Evolutionary conservation across 176 grass and related monocot genomes (phyloP).

Genomic region (Raddia guianensis): DNA sequence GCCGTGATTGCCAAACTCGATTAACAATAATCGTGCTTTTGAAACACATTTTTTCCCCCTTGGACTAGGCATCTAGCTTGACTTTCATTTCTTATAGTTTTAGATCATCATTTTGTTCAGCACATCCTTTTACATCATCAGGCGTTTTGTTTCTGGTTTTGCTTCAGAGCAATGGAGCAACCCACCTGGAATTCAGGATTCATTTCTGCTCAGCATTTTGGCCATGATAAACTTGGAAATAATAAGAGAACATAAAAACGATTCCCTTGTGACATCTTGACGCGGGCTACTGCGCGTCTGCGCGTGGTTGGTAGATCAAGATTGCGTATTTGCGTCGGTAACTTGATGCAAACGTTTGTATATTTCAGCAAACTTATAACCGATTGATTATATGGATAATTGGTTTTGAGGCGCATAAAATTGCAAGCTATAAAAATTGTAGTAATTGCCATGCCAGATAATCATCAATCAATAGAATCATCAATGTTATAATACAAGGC

Average conservation of each 20-base stretch:
- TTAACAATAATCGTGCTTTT: constrained; percentile 3
- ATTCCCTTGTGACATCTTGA: background rate
- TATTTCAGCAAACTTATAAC: too few species aligned
- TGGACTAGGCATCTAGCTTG: constrained; percentile 43
- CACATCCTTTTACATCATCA: constrained; percentile 24
- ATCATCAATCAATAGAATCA: too few species aligned
- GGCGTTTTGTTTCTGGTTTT: constrained; percentile 15
- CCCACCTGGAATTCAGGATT: background rate
- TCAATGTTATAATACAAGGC: too few species aligned
- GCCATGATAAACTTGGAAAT: constrained; percentile 44
- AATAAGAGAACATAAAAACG: constrained; percentile 35
- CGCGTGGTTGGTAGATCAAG: background rate
- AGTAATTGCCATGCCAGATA: background rate
- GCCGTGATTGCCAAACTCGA: constrained; percentile 74
- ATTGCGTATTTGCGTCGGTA: background rate
- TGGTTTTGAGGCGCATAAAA: background rate
- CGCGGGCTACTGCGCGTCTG: background rate
- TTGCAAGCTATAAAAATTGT: background rate
- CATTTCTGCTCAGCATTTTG: constrained; percentile 3
- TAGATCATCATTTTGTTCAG: constrained; percentile 50
- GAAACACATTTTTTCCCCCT: background rate
- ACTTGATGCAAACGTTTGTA: background rate
- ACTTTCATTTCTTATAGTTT: constrained; percentile 31
- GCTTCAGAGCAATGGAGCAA: constrained; percentile 33
- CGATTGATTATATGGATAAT: background rate